Conservation (phyloP, 805 yeast genomes). For the Wickerhamomyces alni region DNA sequence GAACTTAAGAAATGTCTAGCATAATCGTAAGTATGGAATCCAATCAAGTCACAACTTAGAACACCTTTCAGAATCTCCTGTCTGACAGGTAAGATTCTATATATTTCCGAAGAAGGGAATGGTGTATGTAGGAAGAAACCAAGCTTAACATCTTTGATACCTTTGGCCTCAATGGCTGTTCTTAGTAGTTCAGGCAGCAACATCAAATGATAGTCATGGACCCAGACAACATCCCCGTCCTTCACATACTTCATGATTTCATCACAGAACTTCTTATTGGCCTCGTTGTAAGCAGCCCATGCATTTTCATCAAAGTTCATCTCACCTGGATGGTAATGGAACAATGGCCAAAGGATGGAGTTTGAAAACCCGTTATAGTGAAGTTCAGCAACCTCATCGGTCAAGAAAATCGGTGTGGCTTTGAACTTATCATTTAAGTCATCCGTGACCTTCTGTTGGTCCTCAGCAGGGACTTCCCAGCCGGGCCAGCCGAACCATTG, state of each 20-base stretch:
- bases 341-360: slow-evolving; percentile 94
- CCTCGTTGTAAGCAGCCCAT: slow-evolving; percentile 96
- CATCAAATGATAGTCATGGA: slow-evolving; percentile 97
- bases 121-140: slow-evolving; percentile 98
- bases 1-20: slow-evolving; percentile 93
- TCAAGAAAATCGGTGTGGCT: slow-evolving; percentile 83
- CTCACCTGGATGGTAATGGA: slow-evolving; percentile 98
- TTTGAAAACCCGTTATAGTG: slow-evolving; percentile 96
- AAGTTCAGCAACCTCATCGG: slow-evolving; percentile 87
- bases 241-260: slow-evolving; percentile 62
- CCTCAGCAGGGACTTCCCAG: slow-evolving; percentile 74
- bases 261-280: slow-evolving; percentile 76
- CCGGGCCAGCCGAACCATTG: slow-evolving; percentile 99
- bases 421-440: slow-evolving; percentile 75
- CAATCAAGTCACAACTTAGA: slow-evolving; percentile 87
- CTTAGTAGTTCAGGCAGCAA: slow-evolving; percentile 84
- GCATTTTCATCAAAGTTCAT: slow-evolving; percentile 96
- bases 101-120: slow-evolving; percentile 94
- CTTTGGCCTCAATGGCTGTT: slow-evolving; percentile 42
- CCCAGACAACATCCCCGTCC: slow-evolving; percentile 92
- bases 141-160: slow-evolving; percentile 53
- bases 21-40: slow-evolving; percentile 98
- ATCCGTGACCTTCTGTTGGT: slow-evolving; percentile 57
- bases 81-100: slow-evolving; percentile 92
- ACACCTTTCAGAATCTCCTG: slow-evolving; percentile 89